A percentile compares a stretch with the other conserved stretches of the same genome.
Evolutionary conservation across 495 filamentous ascomycete genomes (phyloP).

Genomic region (Chlorociboria aeruginascens): DNA sequence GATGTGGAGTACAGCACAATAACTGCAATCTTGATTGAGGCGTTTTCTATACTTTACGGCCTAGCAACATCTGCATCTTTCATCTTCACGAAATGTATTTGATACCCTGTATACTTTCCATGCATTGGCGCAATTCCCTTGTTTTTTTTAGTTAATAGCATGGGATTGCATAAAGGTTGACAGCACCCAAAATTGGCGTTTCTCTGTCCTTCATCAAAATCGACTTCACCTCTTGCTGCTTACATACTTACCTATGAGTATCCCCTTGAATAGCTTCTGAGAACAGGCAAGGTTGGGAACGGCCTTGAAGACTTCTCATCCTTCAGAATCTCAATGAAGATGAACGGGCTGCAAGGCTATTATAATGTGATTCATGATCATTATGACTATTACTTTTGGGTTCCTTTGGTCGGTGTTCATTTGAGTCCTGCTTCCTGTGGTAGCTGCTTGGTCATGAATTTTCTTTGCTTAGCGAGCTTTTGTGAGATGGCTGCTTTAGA

Average conservation of each 20-base stretch:
- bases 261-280: no score
- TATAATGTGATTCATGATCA: no score
- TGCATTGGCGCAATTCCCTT: neutral
- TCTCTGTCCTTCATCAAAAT: neutral
- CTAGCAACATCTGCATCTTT: neutral
- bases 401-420: no score
- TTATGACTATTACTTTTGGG: no score
- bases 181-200: constrained; percentile 12
- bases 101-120: constrained; percentile 19
- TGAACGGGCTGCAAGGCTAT: no score
- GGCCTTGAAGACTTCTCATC: no score
- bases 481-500: no score
- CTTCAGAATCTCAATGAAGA: no score
- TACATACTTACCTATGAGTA: neutral
- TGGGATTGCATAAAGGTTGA: constrained; percentile 11
- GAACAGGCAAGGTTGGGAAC: neutral
- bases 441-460: no score
- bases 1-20: constrained; percentile 24
- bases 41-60: neutral
- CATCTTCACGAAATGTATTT: constrained; percentile 8
- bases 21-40: neutral
- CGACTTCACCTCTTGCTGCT: neutral
- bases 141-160: constrained; percentile 3
- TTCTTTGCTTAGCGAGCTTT: no score
- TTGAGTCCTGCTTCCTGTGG: no score